Conservation (phyloP, 805 yeast species). For the Starmerella scarabaei region DNA sequence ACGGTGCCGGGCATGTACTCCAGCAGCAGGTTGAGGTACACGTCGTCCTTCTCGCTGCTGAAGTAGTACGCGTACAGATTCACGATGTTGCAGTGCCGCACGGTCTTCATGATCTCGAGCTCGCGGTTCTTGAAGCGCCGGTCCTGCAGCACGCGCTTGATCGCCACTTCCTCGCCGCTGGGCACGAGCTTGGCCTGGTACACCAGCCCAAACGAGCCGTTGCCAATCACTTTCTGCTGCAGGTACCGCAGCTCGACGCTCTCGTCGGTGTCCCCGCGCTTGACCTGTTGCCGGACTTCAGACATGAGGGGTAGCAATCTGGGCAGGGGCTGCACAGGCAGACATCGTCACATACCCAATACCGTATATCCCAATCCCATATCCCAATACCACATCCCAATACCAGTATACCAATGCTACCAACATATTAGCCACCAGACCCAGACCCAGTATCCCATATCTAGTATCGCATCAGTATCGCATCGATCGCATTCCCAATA, state of each 20-base stretch:
- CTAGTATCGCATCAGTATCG: too few relatives aligned
- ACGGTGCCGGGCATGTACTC: constrained; percentile 95
- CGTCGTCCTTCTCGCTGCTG: constrained; percentile 64
- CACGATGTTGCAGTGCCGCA: constrained; percentile 76
- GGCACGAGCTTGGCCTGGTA: constrained; percentile 72
- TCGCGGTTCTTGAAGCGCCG: constrained; percentile 93
- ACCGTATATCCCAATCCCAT: too few relatives aligned
- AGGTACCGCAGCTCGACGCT: constrained; percentile 55
- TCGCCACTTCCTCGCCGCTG: constrained; percentile 70
- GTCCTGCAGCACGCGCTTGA: constrained; percentile 93
- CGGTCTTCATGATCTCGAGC: constrained; percentile 83
- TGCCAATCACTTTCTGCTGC: constrained; percentile 86
- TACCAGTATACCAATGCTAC: too few relatives aligned
- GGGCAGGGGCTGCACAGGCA: too few relatives aligned
- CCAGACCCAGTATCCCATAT: too few relatives aligned
- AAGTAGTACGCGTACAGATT: constrained; percentile 79
- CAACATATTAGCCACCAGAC: too few relatives aligned
- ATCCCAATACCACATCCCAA: too few relatives aligned
- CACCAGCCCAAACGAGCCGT: constrained; percentile 98
- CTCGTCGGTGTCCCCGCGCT: constrained; percentile 59
- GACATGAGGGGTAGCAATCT: constrained; percentile 9
- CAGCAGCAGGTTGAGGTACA: constrained; percentile 76
- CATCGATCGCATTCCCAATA: too few relatives aligned
- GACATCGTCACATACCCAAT: too few relatives aligned
- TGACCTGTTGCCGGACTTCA: constrained; percentile 46